A percentile compares a stretch with the other conserved stretches of the same genome.
These are phyloP conservation scores for Xylaria nigripes DNA, from an alignment of 495 filamentous ascomycete genomes.

Conservation along the genomic window DNA sequence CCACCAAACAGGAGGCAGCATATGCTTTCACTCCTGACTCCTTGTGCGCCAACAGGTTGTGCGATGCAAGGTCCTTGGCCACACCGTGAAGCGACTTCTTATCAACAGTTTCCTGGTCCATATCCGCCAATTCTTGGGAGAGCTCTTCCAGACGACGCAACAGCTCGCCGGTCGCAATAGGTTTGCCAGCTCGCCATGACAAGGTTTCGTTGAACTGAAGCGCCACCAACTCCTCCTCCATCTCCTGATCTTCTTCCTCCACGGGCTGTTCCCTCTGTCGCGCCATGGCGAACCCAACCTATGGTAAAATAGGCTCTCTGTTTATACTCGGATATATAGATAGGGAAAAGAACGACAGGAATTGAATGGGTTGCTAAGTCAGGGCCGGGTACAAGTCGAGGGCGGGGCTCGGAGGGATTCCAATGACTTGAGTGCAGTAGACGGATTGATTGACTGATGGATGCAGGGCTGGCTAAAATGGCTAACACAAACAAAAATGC, in stretches of 20 bases:
- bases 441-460: not conserved
- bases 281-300: conserved; percentile 13
- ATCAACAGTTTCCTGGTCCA: conserved; percentile 83
- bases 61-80: conserved; percentile 79
- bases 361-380: not conserved
- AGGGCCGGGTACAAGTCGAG: not conserved
- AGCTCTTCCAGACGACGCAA: conserved; percentile 72
- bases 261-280: conserved; percentile 27
- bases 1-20: conserved; percentile 81
- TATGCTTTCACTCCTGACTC: conserved; percentile 88
- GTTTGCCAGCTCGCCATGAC: conserved; percentile 85
- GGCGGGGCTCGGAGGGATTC: conserved; percentile 2
- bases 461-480: not conserved
- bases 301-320: not conserved
- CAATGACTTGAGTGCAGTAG: not conserved
- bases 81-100: conserved; percentile 71
- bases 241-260: conserved; percentile 27
- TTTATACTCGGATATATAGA: not conserved
- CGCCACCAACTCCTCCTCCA: conserved; percentile 26
- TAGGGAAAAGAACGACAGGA: not conserved
- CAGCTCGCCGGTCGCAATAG: conserved; percentile 76
- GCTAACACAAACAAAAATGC: not conserved
- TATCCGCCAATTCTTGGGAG: conserved; percentile 69
- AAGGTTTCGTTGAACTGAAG: conserved; percentile 78
- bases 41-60: conserved; percentile 78